These are phyloP conservation scores for Solanum medicagineum DNA, from an alignment of 257 asterid genomes.

Conservation along the genomic window DNA sequence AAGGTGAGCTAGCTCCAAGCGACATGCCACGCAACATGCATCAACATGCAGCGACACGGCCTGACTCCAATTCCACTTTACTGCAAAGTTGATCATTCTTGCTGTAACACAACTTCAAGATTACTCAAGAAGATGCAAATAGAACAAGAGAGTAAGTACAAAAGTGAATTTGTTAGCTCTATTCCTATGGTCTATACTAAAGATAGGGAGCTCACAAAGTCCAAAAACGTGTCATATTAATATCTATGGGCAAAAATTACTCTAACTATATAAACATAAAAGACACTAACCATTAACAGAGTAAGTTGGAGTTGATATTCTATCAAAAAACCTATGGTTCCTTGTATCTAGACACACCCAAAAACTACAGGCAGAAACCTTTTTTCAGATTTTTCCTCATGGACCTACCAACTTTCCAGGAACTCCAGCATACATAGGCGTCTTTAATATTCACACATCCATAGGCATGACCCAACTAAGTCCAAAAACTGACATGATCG, in stretches of 20 bases:
- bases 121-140: not conserved
- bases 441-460: not conserved
- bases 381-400: not conserved
- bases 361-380: not conserved
- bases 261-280: not conserved
- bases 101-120: not conserved
- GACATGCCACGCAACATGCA: not conserved
- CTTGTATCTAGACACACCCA: not conserved
- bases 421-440: not conserved
- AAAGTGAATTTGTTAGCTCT: not conserved
- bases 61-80: not conserved
- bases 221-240: not conserved
- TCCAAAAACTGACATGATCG: not conserved
- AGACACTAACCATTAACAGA: not conserved
- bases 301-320: not conserved
- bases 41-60: not conserved
- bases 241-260: not conserved
- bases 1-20: not conserved
- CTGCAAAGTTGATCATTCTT: not conserved
- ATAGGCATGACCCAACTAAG: not conserved
- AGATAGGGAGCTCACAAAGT: not conserved
- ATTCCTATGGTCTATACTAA: not conserved
- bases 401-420: not conserved
- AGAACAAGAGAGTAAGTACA: not conserved
- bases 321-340: not conserved